Evolutionary conservation across 805 yeast genomes (phyloP).

Genomic region (Kuraishia capsulata): DNA sequence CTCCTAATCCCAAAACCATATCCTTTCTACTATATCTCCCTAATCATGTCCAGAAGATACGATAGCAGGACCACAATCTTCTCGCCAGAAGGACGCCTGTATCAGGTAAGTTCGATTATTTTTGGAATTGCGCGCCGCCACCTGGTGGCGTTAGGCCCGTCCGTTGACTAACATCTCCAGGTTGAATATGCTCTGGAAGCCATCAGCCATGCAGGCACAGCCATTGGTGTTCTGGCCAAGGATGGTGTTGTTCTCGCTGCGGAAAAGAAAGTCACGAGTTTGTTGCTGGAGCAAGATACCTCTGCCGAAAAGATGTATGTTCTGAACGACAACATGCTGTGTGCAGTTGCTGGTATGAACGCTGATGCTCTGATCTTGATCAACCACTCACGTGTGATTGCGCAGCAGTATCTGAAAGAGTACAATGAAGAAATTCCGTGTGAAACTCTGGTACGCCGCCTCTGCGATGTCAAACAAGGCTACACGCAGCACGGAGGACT

Average conservation of each 20-base stretch:
- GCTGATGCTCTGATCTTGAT: constrained; percentile 93
- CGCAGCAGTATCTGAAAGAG: constrained; percentile 77
- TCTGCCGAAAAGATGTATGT: constrained; percentile 88
- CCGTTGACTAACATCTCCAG: constrained; percentile 19
- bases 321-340: constrained; percentile 72
- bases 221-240: constrained; percentile 64
- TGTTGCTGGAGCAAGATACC: constrained; percentile 87
- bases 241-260: constrained; percentile 96
- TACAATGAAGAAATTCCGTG: constrained; percentile 94
- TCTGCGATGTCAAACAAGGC: constrained; percentile 94
- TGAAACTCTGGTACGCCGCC: constrained; percentile 75
- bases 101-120: constrained; percentile 51
- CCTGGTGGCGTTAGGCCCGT: neutral
- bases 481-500: constrained; percentile 98
- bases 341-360: constrained; percentile 97
- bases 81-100: constrained; percentile 97
- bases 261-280: constrained; percentile 90
- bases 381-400: constrained; percentile 74
- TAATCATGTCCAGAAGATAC: constrained; percentile 89
- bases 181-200: constrained; percentile 96
- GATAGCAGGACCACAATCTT: constrained; percentile 98
- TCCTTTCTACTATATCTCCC: too few species aligned
- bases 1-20: too few species aligned
- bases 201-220: constrained; percentile 75
- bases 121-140: neutral